Conservation (phyloP, 805 yeast species). For the Wickerhamomyces tratensis region DNA sequence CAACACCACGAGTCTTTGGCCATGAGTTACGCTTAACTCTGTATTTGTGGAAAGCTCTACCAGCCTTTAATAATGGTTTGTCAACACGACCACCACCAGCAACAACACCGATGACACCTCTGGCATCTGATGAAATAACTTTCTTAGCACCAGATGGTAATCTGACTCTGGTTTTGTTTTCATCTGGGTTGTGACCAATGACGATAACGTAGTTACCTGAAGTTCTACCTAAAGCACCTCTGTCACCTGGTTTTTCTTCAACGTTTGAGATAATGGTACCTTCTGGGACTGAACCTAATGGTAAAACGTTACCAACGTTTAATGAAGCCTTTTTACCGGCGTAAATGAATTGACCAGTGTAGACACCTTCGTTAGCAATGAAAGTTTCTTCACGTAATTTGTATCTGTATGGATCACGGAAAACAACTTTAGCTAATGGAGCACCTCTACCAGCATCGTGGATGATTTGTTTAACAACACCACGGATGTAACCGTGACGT, state of each 20-base stretch:
- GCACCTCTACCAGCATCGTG: slow-evolving; percentile 99
- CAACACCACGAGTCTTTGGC: slow-evolving; percentile 99
- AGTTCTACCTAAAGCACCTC: slow-evolving; percentile 99
- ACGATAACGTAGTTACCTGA: slow-evolving; percentile 99
- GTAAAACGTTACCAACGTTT: slow-evolving; percentile 94
- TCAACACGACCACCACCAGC: slow-evolving; percentile 99
- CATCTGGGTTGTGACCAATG: slow-evolving; percentile 99
- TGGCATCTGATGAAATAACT: slow-evolving; percentile 88
- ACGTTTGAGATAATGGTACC: slow-evolving; percentile 99
- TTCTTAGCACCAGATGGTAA: slow-evolving; percentile 99
- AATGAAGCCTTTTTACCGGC: slow-evolving; percentile 98
- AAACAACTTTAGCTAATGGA: slow-evolving; percentile 96
- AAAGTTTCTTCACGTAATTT: slow-evolving; percentile 96
- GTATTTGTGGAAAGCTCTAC: slow-evolving; percentile 99
- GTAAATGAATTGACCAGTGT: slow-evolving; percentile 98
- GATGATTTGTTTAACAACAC: slow-evolving; percentile 96
- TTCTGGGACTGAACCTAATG: slow-evolving; percentile 96
- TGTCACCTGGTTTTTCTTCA: slow-evolving; percentile 98
- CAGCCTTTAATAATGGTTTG: slow-evolving; percentile 99
- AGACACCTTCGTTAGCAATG: slow-evolving; percentile 99
- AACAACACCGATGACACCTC: slow-evolving; percentile 99
- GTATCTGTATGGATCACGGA: slow-evolving; percentile 99
- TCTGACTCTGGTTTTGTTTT: slow-evolving; percentile 98
- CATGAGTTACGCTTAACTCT: slow-evolving; percentile 99
- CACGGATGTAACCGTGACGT: slow-evolving; percentile 99